phyloP scores from a whole-genome alignment of 208 protist genomes.

The Leishmania lainsoni region DNA sequence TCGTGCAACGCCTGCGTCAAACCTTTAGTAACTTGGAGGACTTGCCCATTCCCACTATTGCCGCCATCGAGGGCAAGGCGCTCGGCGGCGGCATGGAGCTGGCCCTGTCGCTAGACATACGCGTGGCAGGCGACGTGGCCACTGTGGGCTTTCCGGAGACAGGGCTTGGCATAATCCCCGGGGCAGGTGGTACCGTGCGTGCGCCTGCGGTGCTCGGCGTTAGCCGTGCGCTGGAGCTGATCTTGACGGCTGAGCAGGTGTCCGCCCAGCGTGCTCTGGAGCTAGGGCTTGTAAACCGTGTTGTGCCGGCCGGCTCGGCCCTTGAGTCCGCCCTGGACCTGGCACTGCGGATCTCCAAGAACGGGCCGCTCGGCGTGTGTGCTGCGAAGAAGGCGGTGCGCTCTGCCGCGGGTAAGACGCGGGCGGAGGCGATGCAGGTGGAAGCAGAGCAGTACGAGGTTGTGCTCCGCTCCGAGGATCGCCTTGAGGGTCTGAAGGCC shows the following conservation, averaged over 20 bases:
- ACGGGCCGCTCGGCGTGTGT: conserved; percentile 85
- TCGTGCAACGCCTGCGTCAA: conserved; percentile 68
- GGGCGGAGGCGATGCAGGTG: conserved; percentile 65
- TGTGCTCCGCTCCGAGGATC: conserved; percentile 88
- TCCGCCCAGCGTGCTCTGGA: conserved; percentile 52
- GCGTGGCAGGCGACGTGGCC: conserved; percentile 54
- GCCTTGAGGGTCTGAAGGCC: conserved; percentile 88
- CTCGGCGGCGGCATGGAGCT: conserved; percentile 92
- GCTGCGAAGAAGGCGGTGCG: conserved; percentile 88
- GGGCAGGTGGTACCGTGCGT: conserved; percentile 90
- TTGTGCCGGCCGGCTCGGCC: conserved; percentile 47
- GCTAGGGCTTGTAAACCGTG: conserved; percentile 80
- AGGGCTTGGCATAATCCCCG: conserved; percentile 91
- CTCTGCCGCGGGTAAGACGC: conserved; percentile 50
- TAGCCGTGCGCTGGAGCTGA: conserved; percentile 87
- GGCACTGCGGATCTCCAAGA: conserved; percentile 53
- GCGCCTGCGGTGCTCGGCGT: conserved; percentile 82
- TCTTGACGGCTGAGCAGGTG: conserved; percentile 80
- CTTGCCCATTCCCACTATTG: conserved; percentile 81
- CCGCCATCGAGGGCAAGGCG: conserved; percentile 85
- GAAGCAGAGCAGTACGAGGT: conserved; percentile 83
- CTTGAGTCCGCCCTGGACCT: conserved; percentile 38
- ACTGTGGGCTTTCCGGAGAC: conserved; percentile 88
- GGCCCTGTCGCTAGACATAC: conserved; percentile 83
- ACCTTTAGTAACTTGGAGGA: conserved; percentile 81